Conservation (phyloP, 805 yeast species). For the Zygosaccharomyces lentus region DNA sequence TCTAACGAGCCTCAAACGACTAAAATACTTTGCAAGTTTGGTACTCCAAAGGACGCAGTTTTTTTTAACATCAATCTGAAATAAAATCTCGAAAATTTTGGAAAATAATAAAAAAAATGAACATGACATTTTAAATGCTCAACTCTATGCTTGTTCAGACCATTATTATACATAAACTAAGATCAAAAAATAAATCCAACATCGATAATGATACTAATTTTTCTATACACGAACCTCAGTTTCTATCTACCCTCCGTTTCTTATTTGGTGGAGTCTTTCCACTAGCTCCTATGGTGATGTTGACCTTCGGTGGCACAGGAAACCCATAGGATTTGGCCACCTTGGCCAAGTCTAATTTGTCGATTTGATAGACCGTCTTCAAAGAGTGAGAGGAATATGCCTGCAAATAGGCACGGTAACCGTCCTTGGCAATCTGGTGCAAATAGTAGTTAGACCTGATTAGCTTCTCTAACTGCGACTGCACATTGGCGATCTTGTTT, state of each 20-base stretch:
- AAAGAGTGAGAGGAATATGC: slow-evolving; percentile 96
- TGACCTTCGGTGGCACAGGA: slow-evolving; percentile 92
- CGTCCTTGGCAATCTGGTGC: slow-evolving; percentile 95
- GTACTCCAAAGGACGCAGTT: no score
- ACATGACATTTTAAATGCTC: no score
- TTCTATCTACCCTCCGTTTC: slow-evolving; percentile 23
- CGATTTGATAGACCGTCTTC: slow-evolving; percentile 94
- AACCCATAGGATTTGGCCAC: slow-evolving; percentile 96
- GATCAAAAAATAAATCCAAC: not conserved
- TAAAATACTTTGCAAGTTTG: no score
- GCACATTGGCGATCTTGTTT: slow-evolving; percentile 93
- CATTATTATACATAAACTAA: not conserved
- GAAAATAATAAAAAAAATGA: no score
- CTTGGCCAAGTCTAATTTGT: slow-evolving; percentile 86
- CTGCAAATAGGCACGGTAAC: slow-evolving; percentile 92
- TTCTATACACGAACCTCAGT: slow-evolving; percentile 9
- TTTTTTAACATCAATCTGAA: no score
- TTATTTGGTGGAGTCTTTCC: slow-evolving; percentile 49
- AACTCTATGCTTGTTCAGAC: not conserved
- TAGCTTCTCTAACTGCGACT: slow-evolving; percentile 84
- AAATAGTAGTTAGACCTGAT: slow-evolving; percentile 90
- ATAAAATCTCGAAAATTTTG: no score
- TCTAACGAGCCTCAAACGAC: no score
- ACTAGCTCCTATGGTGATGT: slow-evolving; percentile 91
- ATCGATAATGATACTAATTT: not conserved